Conservation (phyloP, 1,284 basidiomycete genomes). For the Rhizoctonia solani region DNA sequence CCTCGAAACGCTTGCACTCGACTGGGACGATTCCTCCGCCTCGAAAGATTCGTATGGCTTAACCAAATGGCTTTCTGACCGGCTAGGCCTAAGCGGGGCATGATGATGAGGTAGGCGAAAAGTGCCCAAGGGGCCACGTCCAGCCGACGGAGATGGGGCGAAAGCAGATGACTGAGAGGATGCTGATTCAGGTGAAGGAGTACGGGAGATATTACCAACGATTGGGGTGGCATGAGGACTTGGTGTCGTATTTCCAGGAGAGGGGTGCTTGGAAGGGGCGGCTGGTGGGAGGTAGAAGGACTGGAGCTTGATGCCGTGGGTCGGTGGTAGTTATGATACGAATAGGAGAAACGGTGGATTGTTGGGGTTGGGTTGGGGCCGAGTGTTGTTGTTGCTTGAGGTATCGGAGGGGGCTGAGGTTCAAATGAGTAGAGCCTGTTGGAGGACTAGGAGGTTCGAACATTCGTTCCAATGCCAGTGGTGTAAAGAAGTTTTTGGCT, state of each 20-base stretch:
- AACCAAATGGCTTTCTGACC: constrained; percentile 26
- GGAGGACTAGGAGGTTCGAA: constrained; percentile 87
- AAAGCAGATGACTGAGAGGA: constrained; percentile 2
- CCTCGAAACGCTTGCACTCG: constrained; percentile 13
- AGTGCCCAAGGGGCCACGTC: constrained; percentile 23
- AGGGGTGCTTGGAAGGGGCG: constrained; percentile 2
- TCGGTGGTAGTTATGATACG: neutral
- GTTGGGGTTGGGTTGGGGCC: constrained; percentile 41
- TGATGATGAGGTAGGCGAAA: constrained; percentile 26
- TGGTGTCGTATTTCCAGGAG: constrained; percentile 27
- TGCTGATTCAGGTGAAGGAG: neutral
- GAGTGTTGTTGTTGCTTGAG: constrained; percentile 39
- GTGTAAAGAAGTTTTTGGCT: constrained; percentile 83
- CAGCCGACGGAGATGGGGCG: constrained; percentile 21
- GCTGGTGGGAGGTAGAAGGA: constrained; percentile 10
- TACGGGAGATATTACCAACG: neutral
- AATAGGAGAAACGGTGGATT: constrained; percentile 9
- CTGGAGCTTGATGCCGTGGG: constrained; percentile 37
- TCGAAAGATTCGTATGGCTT: constrained; percentile 31
- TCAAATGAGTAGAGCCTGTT: constrained; percentile 37
- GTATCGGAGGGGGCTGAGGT: constrained; percentile 43
- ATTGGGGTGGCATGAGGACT: constrained; percentile 20
- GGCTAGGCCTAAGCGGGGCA: constrained; percentile 25
- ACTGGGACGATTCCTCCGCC: constrained; percentile 23
- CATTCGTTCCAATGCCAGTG: constrained; percentile 82